These are phyloP conservation scores for Clonostachys solani DNA, from an alignment of 2,329 filamentous ascomycete genomes.

Conservation along the genomic window DNA sequence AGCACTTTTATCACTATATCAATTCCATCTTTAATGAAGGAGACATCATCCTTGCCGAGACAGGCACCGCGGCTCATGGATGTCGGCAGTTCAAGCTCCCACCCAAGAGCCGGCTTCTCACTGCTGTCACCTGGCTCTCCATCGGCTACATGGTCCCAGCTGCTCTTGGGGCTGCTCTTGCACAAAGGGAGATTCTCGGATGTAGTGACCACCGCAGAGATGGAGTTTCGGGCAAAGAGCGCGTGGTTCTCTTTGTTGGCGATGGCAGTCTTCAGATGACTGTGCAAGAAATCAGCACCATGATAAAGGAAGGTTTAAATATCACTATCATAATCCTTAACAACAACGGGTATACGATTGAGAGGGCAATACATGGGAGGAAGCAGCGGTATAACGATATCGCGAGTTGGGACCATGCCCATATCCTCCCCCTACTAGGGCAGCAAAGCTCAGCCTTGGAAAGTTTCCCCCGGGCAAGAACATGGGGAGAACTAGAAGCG, in stretches of 20 bases:
- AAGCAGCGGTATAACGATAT: slow-evolving; percentile 80
- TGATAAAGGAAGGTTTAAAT: slow-evolving; percentile 70
- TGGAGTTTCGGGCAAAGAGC: slow-evolving; percentile 36
- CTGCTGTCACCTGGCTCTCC: slow-evolving; percentile 71
- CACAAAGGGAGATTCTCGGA: slow-evolving; percentile 46
- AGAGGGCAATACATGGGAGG: slow-evolving; percentile 84
- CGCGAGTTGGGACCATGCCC: slow-evolving; percentile 50
- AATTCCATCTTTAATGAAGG: slow-evolving; percentile 60
- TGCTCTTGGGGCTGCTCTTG: slow-evolving; percentile 65
- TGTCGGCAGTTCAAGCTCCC: slow-evolving; percentile 85
- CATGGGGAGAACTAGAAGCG: too few species aligned
- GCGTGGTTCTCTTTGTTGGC: slow-evolving; percentile 83
- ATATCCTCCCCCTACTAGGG: too few species aligned
- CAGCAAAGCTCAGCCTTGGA: too few species aligned
- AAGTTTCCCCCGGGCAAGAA: too few species aligned
- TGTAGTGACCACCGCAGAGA: slow-evolving; percentile 26
- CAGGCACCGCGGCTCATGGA: slow-evolving; percentile 83
- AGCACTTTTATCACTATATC: slow-evolving; percentile 51
- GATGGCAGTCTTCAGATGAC: slow-evolving; percentile 86
- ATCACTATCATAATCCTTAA: slow-evolving; percentile 83
- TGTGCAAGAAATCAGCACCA: slow-evolving; percentile 78
- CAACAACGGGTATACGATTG: slow-evolving; percentile 87
- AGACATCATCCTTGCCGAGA: slow-evolving; percentile 82
- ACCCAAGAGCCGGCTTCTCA: slow-evolving; percentile 70
- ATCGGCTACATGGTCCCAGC: slow-evolving; percentile 60